These are phyloP conservation scores for Backusella tuberculispora DNA, from an alignment of 192 early-diverging fungal species.

Conservation along the genomic window DNA sequence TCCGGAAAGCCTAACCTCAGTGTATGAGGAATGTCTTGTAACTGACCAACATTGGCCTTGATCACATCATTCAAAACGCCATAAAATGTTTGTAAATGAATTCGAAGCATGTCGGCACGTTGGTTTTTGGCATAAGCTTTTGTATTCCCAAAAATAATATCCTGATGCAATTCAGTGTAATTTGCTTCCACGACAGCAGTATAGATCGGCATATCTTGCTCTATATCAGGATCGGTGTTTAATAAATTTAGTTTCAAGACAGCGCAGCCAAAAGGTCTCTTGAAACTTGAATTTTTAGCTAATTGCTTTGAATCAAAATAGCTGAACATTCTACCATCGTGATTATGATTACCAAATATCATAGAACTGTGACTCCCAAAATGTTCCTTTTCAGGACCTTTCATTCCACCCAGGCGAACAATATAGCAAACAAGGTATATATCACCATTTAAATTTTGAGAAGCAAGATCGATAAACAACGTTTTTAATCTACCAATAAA, in stretches of 20 bases:
- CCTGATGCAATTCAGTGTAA: constrained; percentile 56
- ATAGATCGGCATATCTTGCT: constrained; percentile 59
- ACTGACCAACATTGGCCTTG: constrained; percentile 45
- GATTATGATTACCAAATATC: constrained; percentile 23
- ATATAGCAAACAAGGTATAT: constrained; percentile 66
- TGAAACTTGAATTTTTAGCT: constrained; percentile 25
- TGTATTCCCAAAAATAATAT: constrained; percentile 52
- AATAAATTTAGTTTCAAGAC: constrained; percentile 49
- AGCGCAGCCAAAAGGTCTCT: constrained; percentile 69
- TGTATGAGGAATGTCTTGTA: constrained; percentile 51
- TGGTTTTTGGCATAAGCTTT: constrained; percentile 50
- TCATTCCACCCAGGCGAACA: constrained; percentile 68
- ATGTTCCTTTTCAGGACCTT: constrained; percentile 46
- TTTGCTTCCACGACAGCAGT: constrained; percentile 50
- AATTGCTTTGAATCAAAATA: not conserved
- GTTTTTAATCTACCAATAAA: constrained; percentile 53
- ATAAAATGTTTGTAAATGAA: constrained; percentile 51
- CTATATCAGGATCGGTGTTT: constrained; percentile 12
- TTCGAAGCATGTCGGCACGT: constrained; percentile 49
- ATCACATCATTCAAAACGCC: constrained; percentile 45
- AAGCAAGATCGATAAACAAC: constrained; percentile 61
- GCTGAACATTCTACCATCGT: constrained; percentile 7
- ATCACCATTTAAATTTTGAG: constrained; percentile 53
- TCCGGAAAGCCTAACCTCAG: constrained; percentile 64
- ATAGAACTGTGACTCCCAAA: constrained; percentile 31